Evolutionary conservation across 2,329 filamentous ascomycete genomes (phyloP).

Genomic region (Sporothrix euskadiensis): DNA sequence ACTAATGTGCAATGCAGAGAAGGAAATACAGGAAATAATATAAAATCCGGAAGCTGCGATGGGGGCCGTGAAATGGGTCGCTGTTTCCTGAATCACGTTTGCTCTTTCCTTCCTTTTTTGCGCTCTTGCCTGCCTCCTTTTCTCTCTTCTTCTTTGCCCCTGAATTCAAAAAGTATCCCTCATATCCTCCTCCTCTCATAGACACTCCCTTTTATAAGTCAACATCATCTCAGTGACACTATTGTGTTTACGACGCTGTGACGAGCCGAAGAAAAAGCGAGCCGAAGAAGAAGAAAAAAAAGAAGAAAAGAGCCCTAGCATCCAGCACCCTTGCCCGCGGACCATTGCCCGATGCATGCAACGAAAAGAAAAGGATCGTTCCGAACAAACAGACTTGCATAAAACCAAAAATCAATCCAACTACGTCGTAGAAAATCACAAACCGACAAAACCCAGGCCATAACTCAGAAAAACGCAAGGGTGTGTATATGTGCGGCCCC

Average conservation of each 20-base stretch:
- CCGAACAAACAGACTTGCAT: not conserved
- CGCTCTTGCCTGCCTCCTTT: no score
- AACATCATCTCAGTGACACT: no score
- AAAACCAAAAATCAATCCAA: not conserved
- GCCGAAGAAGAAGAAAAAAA: not conserved
- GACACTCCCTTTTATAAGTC: not conserved
- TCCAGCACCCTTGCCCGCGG: not conserved
- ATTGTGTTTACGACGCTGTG: not conserved
- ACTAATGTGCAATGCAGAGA: not conserved
- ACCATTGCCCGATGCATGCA: conserved; percentile 10
- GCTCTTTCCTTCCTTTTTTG: not conserved
- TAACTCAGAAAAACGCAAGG: not conserved
- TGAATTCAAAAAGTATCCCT: not conserved
- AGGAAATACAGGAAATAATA: not conserved
- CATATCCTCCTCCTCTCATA: not conserved
- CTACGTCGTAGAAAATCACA: not conserved
- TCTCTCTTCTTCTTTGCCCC: no score
- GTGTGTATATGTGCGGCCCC: conserved; percentile 5
- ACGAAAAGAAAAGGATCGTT: conserved; percentile 13
- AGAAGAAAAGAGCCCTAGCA: not conserved
- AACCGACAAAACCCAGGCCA: not conserved
- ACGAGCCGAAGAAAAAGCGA: not conserved
- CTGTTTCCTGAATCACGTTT: not conserved
- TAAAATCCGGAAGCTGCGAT: conserved; percentile 3
- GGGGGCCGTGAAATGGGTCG: not conserved